phyloP scores from a whole-genome alignment of 2,329 filamentous ascomycete genomes.

The Pseudocercospora crystallina region DNA sequence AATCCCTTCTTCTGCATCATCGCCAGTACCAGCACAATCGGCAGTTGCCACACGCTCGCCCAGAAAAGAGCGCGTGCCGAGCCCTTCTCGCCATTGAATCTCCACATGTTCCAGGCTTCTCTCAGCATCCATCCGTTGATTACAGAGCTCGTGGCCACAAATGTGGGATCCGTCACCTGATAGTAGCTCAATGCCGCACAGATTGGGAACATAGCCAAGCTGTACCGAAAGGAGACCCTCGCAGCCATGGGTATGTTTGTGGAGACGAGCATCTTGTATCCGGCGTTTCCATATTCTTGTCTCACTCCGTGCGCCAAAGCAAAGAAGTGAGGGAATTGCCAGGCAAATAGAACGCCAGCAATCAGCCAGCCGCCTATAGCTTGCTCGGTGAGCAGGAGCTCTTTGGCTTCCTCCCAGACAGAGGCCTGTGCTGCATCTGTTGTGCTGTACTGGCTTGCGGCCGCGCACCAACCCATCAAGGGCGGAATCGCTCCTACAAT shows the following conservation, averaged over 20 bases:
- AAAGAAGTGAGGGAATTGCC: constrained; percentile 99
- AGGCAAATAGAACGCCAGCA: constrained; percentile 80
- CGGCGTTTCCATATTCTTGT: constrained; percentile 77
- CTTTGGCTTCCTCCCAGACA: constrained; percentile 32
- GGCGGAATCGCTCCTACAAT: constrained; percentile 91
- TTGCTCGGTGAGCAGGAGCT: constrained; percentile 37
- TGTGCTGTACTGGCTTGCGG: constrained; percentile 78
- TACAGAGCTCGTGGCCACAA: constrained; percentile 74
- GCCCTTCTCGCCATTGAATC: constrained; percentile 71
- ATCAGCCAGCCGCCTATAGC: constrained; percentile 79
- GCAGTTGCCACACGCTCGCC: constrained; percentile 96
- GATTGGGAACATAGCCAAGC: constrained; percentile 79
- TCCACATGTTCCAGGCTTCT: constrained; percentile 81
- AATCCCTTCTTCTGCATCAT: constrained; percentile 92
- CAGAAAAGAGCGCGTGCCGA: constrained; percentile 86
- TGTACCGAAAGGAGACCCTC: constrained; percentile 85
- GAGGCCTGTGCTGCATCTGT: constrained; percentile 24
- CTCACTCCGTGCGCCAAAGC: constrained; percentile 84
- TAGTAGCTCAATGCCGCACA: constrained; percentile 76
- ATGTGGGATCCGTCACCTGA: constrained; percentile 82
- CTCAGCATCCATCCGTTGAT: constrained; percentile 83
- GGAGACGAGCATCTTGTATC: constrained; percentile 76
- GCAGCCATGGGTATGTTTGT: constrained; percentile 81
- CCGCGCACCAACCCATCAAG: constrained; percentile 96
- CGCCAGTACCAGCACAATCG: constrained; percentile 82